Percentiles rank a stretch among this genome's conserved stretches.
Conservation (phyloP, 257 asterid genomes). For the Knoxia roxburghii region DNA sequence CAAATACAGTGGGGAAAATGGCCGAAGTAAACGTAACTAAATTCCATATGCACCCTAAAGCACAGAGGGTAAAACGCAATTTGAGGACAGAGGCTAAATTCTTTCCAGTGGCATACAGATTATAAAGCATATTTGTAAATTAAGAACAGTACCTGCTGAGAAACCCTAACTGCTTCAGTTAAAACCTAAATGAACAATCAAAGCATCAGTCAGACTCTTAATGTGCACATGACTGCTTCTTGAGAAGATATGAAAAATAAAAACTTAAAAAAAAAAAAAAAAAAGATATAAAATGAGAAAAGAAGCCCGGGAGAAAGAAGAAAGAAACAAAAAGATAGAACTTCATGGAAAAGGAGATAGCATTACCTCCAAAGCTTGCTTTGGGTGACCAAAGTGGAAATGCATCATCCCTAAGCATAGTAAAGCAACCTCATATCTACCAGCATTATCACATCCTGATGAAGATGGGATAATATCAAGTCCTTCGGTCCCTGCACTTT, state of each 20-base stretch:
- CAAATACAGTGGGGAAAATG: too few species aligned
- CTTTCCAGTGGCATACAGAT: background rate
- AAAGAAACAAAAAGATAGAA: constrained; percentile 14
- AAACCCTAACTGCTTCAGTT: constrained; percentile 92
- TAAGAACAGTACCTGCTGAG: constrained; percentile 70
- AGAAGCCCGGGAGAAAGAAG: constrained; percentile 7
- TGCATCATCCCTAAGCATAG: constrained; percentile 97
- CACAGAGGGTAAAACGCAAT: background rate
- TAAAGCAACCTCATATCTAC: constrained; percentile 87
- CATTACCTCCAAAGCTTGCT: constrained; percentile 83
- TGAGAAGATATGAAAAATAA: background rate
- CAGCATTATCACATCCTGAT: constrained; percentile 53
- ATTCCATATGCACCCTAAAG: background rate
- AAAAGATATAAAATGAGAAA: background rate
- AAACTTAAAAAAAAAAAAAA: background rate
- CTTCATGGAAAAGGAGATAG: background rate
- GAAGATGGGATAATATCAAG: constrained; percentile 58
- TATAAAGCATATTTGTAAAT: background rate
- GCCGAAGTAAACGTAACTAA: background rate
- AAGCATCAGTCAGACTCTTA: constrained; percentile 15
- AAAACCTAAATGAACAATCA: constrained; percentile 59
- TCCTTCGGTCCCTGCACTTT: constrained; percentile 99
- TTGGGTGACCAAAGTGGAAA: constrained; percentile 89
- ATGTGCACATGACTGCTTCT: background rate
- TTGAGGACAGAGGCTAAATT: background rate